Conservation (phyloP, 2,329 filamentous ascomycete genomes). For the Fusarium sp. region DNA sequence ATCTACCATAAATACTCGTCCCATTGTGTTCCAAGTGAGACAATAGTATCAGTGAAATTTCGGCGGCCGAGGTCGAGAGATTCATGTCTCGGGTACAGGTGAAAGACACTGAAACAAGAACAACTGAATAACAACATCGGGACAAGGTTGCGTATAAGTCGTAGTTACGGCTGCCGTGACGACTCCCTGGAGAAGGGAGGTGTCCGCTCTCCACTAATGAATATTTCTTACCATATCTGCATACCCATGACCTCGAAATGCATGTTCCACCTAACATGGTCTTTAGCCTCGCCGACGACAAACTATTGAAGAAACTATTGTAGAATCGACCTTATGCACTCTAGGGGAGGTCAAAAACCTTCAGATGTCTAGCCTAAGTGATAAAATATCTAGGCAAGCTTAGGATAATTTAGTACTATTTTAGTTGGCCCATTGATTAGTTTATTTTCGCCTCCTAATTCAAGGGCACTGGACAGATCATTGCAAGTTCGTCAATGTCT, state of each 20-base stretch:
- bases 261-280: slow-evolving; percentile 1
- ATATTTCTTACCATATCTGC: not conserved
- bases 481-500: not conserved
- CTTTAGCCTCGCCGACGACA: not conserved
- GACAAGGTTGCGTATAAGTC: not conserved
- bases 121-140: not conserved
- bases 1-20: not conserved
- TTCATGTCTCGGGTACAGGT: slow-evolving; percentile 9
- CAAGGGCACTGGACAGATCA: not conserved
- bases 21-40: slow-evolving; percentile 5
- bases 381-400: too few relatives aligned
- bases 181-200: slow-evolving; percentile 9
- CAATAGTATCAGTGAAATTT: not conserved
- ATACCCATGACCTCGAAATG: slow-evolving; percentile 1
- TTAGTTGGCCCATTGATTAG: too few relatives aligned
- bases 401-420: too few relatives aligned
- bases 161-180: slow-evolving; percentile 4
- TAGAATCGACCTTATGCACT: not conserved
- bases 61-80: not conserved
- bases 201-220: slow-evolving; percentile 5
- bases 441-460: too few relatives aligned
- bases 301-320: slow-evolving; percentile 6
- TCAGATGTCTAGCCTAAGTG: too few relatives aligned
- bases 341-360: too few relatives aligned
- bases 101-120: not conserved